Evolutionary conservation across 208 protist species (phyloP), one percentile per base, ranked within the genome.

Genomic region (Crithidia sp.): DNA sequence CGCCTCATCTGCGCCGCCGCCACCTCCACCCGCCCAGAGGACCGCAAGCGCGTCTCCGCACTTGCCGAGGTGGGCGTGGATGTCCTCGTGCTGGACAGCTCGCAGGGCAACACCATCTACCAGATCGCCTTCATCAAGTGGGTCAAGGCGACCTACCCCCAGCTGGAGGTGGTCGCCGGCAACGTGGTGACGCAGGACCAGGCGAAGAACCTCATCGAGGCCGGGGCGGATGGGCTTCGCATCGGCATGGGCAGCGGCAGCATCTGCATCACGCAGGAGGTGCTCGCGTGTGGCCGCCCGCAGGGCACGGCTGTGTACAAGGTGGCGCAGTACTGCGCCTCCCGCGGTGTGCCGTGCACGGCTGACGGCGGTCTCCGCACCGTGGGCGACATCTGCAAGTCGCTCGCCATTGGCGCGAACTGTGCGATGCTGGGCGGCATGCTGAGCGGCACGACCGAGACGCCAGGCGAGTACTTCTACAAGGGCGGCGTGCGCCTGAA

Each of bases 201-300:
- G 87, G 97, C 98, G 7, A 93, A 98, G 85, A 95, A 98, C 75
- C 86, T 99, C 9, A 99, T 99, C 59, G 91, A 98, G 67, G 98
- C 98, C 39, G 98, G 98, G 49, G 98, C 96, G 10, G 98, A 99
- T 77, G 96, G 80, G 39, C 88, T 99, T 13, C 95, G 98, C 71
- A 96, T 99, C 39, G 98, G 98, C 52, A 99, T 99, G 97, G 98
- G 98, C 71, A 94, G 92, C 45, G 98, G 98, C 36, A 99, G 96
- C 71, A 99, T 99, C 82, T 99, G 97, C 94, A 99, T 98, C 68
- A 99, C 98, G 37, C 98, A 99, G 83, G 96, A 99, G 81, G 84
- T 98, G 40, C 89, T 96, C 64, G 97, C 94, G 50, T 98, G 92
- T 54, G 97, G 98, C 37, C 91, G 98, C 16, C 97, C 98, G 53